Percentiles rank a stretch among this genome's conserved stretches.
These are phyloP conservation scores for Phytophthora brassicae DNA, from an alignment of 352 stramenopile species.

Conservation along the genomic window DNA sequence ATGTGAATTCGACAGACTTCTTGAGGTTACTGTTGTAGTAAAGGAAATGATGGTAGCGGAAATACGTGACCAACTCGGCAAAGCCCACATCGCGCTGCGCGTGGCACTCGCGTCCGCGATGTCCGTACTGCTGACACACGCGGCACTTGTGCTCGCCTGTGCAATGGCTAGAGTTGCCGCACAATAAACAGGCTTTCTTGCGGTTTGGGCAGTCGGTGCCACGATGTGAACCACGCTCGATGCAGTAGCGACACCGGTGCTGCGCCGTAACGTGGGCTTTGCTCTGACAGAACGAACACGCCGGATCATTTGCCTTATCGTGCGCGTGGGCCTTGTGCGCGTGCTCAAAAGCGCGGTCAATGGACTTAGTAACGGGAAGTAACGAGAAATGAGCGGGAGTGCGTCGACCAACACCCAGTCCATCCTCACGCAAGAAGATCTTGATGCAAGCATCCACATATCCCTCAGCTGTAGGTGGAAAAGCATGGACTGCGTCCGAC, in stretches of 20 bases:
- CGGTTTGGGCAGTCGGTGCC: constrained; percentile 73
- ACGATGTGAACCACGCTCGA: constrained; percentile 74
- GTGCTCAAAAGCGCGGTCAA: constrained; percentile 75
- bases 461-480: constrained; percentile 77
- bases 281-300: constrained; percentile 66
- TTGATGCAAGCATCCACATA: constrained; percentile 82
- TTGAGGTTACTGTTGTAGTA: constrained; percentile 91
- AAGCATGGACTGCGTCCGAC: constrained; percentile 80
- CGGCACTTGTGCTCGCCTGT: constrained; percentile 82
- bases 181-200: constrained; percentile 66
- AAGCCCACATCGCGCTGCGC: constrained; percentile 78
- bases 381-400: constrained; percentile 74
- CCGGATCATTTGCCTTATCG: constrained; percentile 27
- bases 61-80: constrained; percentile 82
- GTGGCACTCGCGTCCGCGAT: constrained; percentile 83
- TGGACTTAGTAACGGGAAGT: constrained; percentile 70
- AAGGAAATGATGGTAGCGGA: constrained; percentile 86
- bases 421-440: constrained; percentile 80
- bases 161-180: constrained; percentile 71
- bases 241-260: constrained; percentile 84
- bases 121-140: constrained; percentile 82
- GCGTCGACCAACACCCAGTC: constrained; percentile 63
- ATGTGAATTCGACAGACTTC: constrained; percentile 84
- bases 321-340: constrained; percentile 51
- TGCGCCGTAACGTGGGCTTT: constrained; percentile 66